Conservation (phyloP, 768 basidiomycete genomes). For the Hericium rajendrae region DNA sequence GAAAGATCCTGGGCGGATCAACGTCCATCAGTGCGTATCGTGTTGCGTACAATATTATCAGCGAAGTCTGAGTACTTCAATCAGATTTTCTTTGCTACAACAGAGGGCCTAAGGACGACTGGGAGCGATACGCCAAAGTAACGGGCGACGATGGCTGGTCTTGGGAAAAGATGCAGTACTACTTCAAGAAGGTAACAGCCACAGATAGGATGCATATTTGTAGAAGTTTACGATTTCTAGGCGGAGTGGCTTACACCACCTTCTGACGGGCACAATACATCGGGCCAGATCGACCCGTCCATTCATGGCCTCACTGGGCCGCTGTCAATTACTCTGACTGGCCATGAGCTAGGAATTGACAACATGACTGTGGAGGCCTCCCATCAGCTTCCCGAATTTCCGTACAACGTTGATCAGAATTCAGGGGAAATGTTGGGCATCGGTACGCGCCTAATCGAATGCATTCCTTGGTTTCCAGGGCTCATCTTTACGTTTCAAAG, state of each 20-base stretch:
- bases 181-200: conserved; percentile 2
- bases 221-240: not conserved
- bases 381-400: conserved; percentile 15
- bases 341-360: not conserved
- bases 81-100: conserved; percentile 9
- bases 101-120: conserved; percentile 13
- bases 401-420: conserved; percentile 18
- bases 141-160: conserved; percentile 13
- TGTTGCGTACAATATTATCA: too few species aligned
- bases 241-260: not conserved
- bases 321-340: conserved; percentile 15
- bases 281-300: conserved; percentile 15
- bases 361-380: conserved; percentile 9
- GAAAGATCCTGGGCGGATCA: conserved; percentile 11
- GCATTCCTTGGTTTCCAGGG: not conserved
- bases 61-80: not conserved
- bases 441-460: conserved; percentile 3
- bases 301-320: conserved; percentile 18
- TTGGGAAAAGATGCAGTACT: conserved; percentile 9
- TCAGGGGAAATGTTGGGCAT: conserved; percentile 17
- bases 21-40: conserved; percentile 12
- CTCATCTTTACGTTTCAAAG: not conserved
- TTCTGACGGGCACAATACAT: conserved; percentile 11
- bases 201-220: too few species aligned
- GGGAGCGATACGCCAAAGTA: conserved; percentile 11